These are phyloP conservation scores for Colletotrichum chlorophyti DNA, from an alignment of 2,329 filamentous ascomycete species.

Conservation along the genomic window DNA sequence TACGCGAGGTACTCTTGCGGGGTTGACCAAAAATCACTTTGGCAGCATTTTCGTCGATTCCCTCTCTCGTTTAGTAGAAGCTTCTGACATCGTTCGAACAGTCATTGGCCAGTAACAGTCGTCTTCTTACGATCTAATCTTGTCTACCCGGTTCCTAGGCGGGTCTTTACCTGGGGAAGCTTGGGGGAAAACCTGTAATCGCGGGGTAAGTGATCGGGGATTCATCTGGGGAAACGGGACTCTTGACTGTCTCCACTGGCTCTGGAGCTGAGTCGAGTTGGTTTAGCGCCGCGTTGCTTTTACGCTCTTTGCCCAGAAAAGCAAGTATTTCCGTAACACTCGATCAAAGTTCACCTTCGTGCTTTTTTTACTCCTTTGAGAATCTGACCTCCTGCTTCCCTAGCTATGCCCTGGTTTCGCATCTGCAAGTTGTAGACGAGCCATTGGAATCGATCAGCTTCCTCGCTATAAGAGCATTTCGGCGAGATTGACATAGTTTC, in stretches of 20 bases:
- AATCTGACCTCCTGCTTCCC: too few species aligned
- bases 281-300: background rate
- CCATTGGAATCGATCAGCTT: too few species aligned
- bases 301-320: background rate
- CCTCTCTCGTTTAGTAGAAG: too few species aligned
- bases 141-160: background rate
- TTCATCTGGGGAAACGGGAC: conserved; percentile 8
- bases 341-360: background rate
- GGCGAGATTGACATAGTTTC: too few species aligned
- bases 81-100: background rate
- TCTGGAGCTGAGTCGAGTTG: background rate
- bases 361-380: too few species aligned
- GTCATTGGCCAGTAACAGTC: background rate
- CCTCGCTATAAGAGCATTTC: too few species aligned
- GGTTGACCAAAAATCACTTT: too few species aligned
- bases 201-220: conserved; percentile 1
- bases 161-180: background rate
- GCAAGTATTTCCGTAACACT: background rate
- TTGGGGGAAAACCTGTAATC: background rate
- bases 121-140: background rate
- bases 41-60: too few species aligned
- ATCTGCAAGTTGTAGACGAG: too few species aligned
- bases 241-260: background rate
- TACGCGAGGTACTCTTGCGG: too few species aligned
- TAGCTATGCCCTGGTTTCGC: too few species aligned